Evolutionary conservation across 768 basidiomycete genomes (phyloP), one percentile per base, ranked within the genome.

Genomic region (Boletales sp.): DNA sequence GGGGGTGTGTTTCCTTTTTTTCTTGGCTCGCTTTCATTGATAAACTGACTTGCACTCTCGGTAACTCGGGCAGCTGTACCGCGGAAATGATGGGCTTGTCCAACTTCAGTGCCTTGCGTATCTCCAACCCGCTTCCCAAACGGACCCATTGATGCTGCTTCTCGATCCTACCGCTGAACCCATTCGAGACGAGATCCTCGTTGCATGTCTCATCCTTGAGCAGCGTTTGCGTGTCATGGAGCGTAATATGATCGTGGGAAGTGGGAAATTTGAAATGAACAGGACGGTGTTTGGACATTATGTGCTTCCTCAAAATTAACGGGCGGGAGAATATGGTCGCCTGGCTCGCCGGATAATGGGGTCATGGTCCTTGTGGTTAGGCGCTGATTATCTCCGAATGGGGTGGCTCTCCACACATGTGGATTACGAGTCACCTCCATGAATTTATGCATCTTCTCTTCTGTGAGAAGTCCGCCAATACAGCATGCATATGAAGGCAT

Each of bases 191-290:
- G 57, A 59, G 29, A 43, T 59, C 11, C 32, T 59, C 18, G 36
- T 59, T 4, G 43, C 40, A 12, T 48, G 40, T 43, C 45, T 55
- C 36, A 52, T 59, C 46, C 57, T 60, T 13, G 49, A 56, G 51
- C 53, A 51, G 30, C 43, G 53, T 5, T 49, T 59, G 10, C 49
- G 50, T 18, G 14, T 51, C 21, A 29, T 17, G 29, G 57, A 59
- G 2, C 50, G 21, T 15, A 45, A 58, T 40, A 51, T 46, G 11
- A n/a, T 10, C 2, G 36, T 48, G 14, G 57, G 46, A 29, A 40
- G 46, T 11, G 58, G 48, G 31, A 58, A 45, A 37, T 59, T 45
- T n/a, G 57, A 59, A 14, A 37, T 41, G 37, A 45, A 60, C 37
- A 29, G 35, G 43, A 45, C 50, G 1, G 40, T 49, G 19, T 38